These are phyloP conservation scores for Emergomyces africanus DNA, from an alignment of 2,329 filamentous ascomycete genomes.

Conservation along the genomic window DNA sequence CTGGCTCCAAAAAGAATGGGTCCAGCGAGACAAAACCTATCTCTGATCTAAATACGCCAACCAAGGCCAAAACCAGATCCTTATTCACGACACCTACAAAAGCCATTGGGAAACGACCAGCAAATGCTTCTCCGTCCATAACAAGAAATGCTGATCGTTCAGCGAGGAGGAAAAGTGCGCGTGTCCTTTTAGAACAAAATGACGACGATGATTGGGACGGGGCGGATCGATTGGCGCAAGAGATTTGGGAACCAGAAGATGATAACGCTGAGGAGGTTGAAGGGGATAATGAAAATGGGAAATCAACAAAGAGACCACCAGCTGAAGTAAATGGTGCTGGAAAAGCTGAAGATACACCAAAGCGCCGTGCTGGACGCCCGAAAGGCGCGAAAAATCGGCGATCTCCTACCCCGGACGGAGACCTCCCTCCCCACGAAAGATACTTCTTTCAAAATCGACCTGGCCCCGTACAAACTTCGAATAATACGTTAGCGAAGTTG, in stretches of 20 bases:
- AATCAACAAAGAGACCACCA: constrained; percentile 8
- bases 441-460: constrained; percentile 91
- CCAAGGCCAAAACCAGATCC: constrained; percentile 23
- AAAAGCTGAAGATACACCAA: constrained; percentile 13
- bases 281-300: constrained; percentile 21
- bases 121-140: constrained; percentile 45
- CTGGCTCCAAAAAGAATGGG: constrained; percentile 19
- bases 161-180: constrained; percentile 72
- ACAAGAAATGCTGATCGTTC: constrained; percentile 67
- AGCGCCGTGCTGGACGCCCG: constrained; percentile 31
- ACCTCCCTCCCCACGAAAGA: constrained; percentile 75
- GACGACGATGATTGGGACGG: constrained; percentile 52
- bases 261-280: constrained; percentile 23
- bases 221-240: constrained; percentile 53
- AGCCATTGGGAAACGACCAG: constrained; percentile 7
- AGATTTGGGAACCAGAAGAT: constrained; percentile 43
- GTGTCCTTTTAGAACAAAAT: constrained; percentile 61
- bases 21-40: constrained; percentile 19
- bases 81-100: constrained; percentile 32
- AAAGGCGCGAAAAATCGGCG: constrained; percentile 46
- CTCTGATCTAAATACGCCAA: constrained; percentile 1
- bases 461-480: constrained; percentile 69
- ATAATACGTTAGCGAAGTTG: constrained; percentile 65
- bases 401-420: constrained; percentile 65
- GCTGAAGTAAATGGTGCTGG: constrained; percentile 16